Base-by-base conservation (phyloP, 2,329 filamentous ascomycete genomes). In the Trichophyton schoenleinii region DNA sequence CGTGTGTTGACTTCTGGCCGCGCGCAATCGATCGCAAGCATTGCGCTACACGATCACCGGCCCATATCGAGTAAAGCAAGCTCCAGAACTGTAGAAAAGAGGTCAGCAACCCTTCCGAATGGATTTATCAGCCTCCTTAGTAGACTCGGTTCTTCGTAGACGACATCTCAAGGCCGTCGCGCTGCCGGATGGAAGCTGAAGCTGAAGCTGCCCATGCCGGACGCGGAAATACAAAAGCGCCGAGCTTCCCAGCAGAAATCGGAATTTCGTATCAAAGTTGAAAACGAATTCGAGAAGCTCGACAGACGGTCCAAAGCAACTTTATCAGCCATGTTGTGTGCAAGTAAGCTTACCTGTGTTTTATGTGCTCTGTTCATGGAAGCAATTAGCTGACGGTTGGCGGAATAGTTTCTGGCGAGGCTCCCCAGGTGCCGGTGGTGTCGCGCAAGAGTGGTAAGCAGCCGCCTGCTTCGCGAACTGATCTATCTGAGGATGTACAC, bases 351-450 rank as follows among this genome's bases (percentile, higher is more conserved):
- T 68, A 63, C 11, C 67, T 55, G 22, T 28, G 49, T 44, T 58
- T 31, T 7, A 15, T 48, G 22, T 20, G 8, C 9, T 8, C n/a
- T 11, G 8, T 20, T 4, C 18, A n/a, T 7, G 2, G n/a, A 18
- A 13, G 18, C 28, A 20, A 25, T 25, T 34, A 31, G 25, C 63
- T 64, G 11, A 64, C 48, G 15, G 25, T 60, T 36, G 38, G 11
- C 41, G 44, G 22, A 59, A 44, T 70, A 95, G 92, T 99, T 76
- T 99, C 94, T 65, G 94, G 94, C 78, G 92, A 96, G 83, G 87
- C 90, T 78, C 92, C 94, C 66, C 88, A 96, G 78, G 87, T 91
- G 77, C 91, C 94, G 61, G 92, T 97, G 67, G 89, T 91, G 71
- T 99, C 94, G 71, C 87, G 88, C 75, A 95, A 96, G 79, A 95